These are phyloP conservation scores for Schrenkiella parvula DNA, from an alignment of 345 rosid genomes.

Conservation along the genomic window DNA sequence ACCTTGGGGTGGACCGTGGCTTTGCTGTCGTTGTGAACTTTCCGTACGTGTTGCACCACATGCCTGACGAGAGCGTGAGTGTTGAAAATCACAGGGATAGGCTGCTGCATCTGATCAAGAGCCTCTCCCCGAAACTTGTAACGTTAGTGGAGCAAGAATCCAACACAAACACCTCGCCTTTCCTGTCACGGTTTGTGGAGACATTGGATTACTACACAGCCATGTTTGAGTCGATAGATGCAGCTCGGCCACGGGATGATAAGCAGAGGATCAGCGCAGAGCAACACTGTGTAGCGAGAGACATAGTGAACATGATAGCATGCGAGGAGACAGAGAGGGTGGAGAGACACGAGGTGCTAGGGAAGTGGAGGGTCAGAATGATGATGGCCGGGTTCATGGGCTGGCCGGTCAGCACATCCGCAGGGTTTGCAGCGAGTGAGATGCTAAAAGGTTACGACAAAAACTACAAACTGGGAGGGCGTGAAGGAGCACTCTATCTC, in stretches of 20 bases:
- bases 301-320: conserved; percentile 84
- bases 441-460: conserved; percentile 44
- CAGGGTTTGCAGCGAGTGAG: conserved; percentile 37
- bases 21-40: conserved; percentile 85
- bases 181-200: conserved; percentile 55
- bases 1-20: conserved; percentile 58
- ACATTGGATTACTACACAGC: conserved; percentile 71
- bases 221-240: conserved; percentile 79
- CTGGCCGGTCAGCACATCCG: conserved; percentile 39
- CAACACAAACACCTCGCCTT: conserved; percentile 75
- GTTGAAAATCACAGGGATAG: conserved; percentile 73
- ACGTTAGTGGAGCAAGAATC: conserved; percentile 82
- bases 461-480: conserved; percentile 48
- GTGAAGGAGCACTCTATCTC: conserved; percentile 57
- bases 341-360: conserved; percentile 72
- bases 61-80: conserved; percentile 97
- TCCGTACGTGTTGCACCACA: conserved; percentile 87
- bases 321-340: conserved; percentile 78
- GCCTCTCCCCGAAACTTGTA: conserved; percentile 72
- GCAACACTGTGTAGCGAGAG: conserved; percentile 84
- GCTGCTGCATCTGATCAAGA: conserved; percentile 71
- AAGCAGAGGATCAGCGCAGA: conserved; percentile 68
- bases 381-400: conserved; percentile 65
- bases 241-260: conserved; percentile 50
- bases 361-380: conserved; percentile 68